Base-by-base conservation (phyloP, 345 rosid genomes). In the Boechera divaricarpa region DNA sequence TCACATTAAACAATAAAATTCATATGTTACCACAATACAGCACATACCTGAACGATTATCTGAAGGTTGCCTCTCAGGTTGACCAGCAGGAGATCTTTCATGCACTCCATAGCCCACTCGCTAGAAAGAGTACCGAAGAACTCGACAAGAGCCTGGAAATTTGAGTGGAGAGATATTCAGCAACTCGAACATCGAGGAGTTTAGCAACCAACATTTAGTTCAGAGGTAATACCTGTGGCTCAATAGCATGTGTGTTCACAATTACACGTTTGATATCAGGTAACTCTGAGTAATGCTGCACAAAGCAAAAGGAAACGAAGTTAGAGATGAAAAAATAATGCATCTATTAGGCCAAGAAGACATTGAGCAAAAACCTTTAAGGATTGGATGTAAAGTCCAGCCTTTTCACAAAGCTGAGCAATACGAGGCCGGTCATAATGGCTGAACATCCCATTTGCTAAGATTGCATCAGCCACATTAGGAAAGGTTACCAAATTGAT, bases 71-170 rank as follows among this genome's bases (percentile, higher is more conserved):
- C 99, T 70, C 99, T 87, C 67, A 96, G 82, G 82, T 96, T 96
- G 77, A 93, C 98, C 68, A 96, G 84, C 52, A 96, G 72, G 69
- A 96, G 99, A 84, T 96, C 99, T 85, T 93, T 96, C 99, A 96
- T 96, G 90, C 99, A 96, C 83, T 96, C 99, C 83, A 96, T 81
- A 76, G 99, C 99, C 99, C 99, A 96, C 82, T 96, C 99, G 62
- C 92, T 86, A 57, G 99, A 96, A 69, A 96, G 97, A 69, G 99
- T 91, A 58, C 99, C 99, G 48, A 96, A 96, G 82, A 93, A 96
- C 85, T 96, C 99, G 6, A 96, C 99, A 72, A 96, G 95, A 11
- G 97, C 87, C 99, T 93, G 86, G 76, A 82, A 65, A 53, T 61
- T 67, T 44, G 71, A 33, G 48, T 13, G 68, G 21, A 68, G 33